phyloP scores from a whole-genome alignment of 345 rosid genomes.

The Populus pruinosa region DNA sequence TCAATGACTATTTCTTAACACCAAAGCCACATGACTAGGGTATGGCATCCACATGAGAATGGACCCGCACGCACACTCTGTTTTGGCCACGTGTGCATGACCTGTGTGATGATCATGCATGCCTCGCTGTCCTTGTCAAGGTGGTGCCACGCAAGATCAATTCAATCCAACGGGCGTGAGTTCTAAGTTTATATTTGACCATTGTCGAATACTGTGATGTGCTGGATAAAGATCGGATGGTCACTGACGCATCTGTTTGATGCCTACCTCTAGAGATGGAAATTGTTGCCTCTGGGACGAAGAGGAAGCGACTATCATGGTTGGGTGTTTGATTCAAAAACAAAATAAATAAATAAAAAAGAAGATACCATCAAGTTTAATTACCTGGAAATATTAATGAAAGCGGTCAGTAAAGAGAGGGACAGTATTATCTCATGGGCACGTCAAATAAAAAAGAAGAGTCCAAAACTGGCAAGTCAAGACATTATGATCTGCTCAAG shows the following conservation, averaged over 20 bases:
- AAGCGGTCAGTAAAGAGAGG: not conserved
- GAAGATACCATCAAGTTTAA: not conserved
- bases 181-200: not conserved
- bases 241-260: slow-evolving; percentile 15
- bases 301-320: not conserved
- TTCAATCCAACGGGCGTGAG: not conserved
- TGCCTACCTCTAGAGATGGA: not conserved
- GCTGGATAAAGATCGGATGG: slow-evolving; percentile 1
- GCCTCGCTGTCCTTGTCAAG: slow-evolving; percentile 1
- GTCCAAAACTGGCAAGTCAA: slow-evolving; percentile 15
- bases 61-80: slow-evolving; percentile 9
- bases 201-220: slow-evolving; percentile 14
- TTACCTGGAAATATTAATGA: not conserved
- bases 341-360: not conserved
- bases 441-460: not conserved
- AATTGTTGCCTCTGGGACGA: not conserved
- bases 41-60: slow-evolving; percentile 33
- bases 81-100: slow-evolving; percentile 14
- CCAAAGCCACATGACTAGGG: slow-evolving; percentile 27
- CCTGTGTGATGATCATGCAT: not conserved
- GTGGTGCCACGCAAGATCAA: not conserved
- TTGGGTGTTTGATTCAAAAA: not conserved
- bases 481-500: not conserved
- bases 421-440: not conserved
- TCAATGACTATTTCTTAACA: slow-evolving; percentile 11